Evolutionary conservation across 2,329 filamentous ascomycete genomes (phyloP).

Genomic region (Rhinocladiella mackenziei): DNA sequence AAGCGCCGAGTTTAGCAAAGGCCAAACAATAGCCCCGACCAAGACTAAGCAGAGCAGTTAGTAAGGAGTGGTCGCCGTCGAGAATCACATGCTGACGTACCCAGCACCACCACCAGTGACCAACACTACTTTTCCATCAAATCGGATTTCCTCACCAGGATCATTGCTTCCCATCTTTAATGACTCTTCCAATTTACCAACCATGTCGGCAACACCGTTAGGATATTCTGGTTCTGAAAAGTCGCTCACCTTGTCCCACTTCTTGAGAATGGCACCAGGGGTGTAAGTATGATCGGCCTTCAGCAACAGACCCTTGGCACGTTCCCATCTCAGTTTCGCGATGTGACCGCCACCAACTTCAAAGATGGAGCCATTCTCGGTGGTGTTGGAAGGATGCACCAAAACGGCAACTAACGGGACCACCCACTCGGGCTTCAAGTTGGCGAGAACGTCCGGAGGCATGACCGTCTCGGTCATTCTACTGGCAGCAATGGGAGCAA

Average conservation of each 20-base stretch:
- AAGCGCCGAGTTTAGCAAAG: slow-evolving; percentile 77
- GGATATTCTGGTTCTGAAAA: slow-evolving; percentile 83
- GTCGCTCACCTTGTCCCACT: slow-evolving; percentile 84
- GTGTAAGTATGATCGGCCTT: slow-evolving; percentile 87
- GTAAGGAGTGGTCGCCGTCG: slow-evolving; percentile 20
- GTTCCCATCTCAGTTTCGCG: slow-evolving; percentile 93
- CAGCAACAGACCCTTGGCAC: slow-evolving; percentile 79
- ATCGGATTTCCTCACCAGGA: slow-evolving; percentile 69
- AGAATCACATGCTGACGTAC: slow-evolving; percentile 42
- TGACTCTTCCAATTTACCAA: slow-evolving; percentile 78
- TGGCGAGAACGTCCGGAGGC: slow-evolving; percentile 85
- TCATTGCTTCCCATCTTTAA: slow-evolving; percentile 71
- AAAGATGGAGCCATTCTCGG: slow-evolving; percentile 84
- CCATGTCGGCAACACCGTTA: slow-evolving; percentile 79
- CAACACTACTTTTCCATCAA: slow-evolving; percentile 78
- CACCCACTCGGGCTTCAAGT: slow-evolving; percentile 88
- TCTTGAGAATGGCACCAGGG: slow-evolving; percentile 77
- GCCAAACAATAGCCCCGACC: slow-evolving; percentile 86
- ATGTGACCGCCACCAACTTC: slow-evolving; percentile 90
- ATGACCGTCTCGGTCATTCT: slow-evolving; percentile 94
- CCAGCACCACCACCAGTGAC: slow-evolving; percentile 84
- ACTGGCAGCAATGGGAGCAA: slow-evolving; percentile 91
- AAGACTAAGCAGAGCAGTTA: slow-evolving; percentile 57
- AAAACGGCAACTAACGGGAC: slow-evolving; percentile 87
- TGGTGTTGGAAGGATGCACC: slow-evolving; percentile 76